Percentiles rank a stretch among this genome's conserved stretches.
Conservation (phyloP, 2,329 filamentous ascomycete species). For the Chaetomium olivaceum region DNA sequence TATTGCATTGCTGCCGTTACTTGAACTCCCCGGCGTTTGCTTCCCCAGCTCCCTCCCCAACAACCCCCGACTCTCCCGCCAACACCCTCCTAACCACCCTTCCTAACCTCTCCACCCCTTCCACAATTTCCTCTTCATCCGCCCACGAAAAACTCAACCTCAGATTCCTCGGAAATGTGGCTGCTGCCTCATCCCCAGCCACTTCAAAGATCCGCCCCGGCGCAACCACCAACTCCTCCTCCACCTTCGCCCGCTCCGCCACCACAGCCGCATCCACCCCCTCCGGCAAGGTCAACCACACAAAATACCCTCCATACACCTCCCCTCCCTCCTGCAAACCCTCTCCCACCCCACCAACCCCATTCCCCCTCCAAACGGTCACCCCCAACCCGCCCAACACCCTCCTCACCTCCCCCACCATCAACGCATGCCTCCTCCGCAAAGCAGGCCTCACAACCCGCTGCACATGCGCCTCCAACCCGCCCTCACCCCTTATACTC, state of each 20-base stretch:
- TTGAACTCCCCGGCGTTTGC: conserved; percentile 10
- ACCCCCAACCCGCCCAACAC: conserved; percentile 66
- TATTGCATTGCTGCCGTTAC: conserved; percentile 2
- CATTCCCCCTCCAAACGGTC: conserved; percentile 32
- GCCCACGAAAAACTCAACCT: conserved; percentile 75
- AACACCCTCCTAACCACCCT: conserved; percentile 39
- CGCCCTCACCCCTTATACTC: conserved; percentile 36
- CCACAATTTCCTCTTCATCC: conserved; percentile 62
- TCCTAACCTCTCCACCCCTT: conserved; percentile 59
- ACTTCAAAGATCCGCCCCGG: conserved; percentile 71
- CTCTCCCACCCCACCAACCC: neutral
- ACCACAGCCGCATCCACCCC: conserved; percentile 55
- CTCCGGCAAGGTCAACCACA: conserved; percentile 71
- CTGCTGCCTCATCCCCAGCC: conserved; percentile 53
- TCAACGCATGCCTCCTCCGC: conserved; percentile 47
- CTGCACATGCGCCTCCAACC: conserved; percentile 48
- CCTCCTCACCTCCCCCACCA: conserved; percentile 60
- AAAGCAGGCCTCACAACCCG: conserved; percentile 47
- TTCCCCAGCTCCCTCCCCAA: neutral
- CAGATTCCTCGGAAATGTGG: conserved; percentile 60
- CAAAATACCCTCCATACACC: conserved; percentile 78
- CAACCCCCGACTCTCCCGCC: neutral
- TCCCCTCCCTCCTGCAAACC: conserved; percentile 41
- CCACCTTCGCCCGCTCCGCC: conserved; percentile 56
- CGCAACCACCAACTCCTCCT: conserved; percentile 68